Evolutionary conservation across 345 rosid species (phyloP).

Genomic region (Lepidium aucheri): DNA sequence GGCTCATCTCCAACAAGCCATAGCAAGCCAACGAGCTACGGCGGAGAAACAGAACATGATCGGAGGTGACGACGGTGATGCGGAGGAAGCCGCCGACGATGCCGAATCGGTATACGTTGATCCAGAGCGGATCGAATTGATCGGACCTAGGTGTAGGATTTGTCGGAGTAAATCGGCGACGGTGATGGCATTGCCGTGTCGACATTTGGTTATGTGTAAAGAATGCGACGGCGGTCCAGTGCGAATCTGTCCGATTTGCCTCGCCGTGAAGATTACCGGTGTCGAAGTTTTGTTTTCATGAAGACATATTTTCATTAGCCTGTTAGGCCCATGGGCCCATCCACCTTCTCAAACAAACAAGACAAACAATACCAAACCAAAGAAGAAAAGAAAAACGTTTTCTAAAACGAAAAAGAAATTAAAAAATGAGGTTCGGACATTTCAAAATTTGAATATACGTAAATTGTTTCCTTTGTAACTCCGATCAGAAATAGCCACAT

Average conservation of each 20-base stretch:
- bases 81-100: constrained; percentile 30
- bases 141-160: constrained; percentile 40
- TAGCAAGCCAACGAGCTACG: constrained; percentile 20
- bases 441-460: neutral
- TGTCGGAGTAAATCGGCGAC: constrained; percentile 46
- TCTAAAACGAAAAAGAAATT: neutral
- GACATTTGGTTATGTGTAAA: constrained; percentile 60
- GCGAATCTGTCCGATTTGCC: constrained; percentile 64
- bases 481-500: neutral
- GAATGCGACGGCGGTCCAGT: constrained; percentile 45
- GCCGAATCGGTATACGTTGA: constrained; percentile 46
- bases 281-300: constrained; percentile 54
- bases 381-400: neutral
- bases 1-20: constrained; percentile 64
- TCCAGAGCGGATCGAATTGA: neutral
- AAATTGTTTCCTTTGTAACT: too few species aligned
- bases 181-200: constrained; percentile 77
- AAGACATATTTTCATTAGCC: neutral
- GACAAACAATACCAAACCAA: neutral
- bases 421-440: neutral
- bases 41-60: neutral
- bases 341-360: neutral
- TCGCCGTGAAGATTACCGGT: constrained; percentile 37
- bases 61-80: neutral
- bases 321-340: neutral